Evolutionary conservation across 1,284 basidiomycete species (phyloP), one percentile per base, ranked within the genome.

Genomic region (Farysia itapuensis): DNA sequence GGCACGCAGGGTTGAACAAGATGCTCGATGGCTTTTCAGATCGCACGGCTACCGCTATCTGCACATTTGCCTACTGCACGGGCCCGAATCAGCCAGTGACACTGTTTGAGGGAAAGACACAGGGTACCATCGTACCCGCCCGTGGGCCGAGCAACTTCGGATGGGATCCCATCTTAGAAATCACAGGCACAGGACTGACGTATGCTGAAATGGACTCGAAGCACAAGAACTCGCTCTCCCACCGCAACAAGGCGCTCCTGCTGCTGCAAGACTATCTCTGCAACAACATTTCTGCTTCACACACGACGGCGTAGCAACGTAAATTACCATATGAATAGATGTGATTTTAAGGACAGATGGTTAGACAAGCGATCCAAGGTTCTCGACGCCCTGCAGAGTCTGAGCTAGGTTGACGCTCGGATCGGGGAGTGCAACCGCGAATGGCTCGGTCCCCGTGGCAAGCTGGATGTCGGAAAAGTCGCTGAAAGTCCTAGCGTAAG

Each of bases 81-180:
- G 67, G 65, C 0, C 56, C 64, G 5, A 56, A 28, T 1, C 25
- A 59, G 16, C 47, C 50, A 23, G 60, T 64, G 2, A 46, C 66
- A 39, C 77, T 97, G n/a, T 97, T 98, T 59, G 92, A 97, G 74
- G 94, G 94, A 0, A 81, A 82, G 16, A 96, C 92, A 1, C 84
- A 89, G 34, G 94, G 94, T 1, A 81, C 79, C 18, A 93, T 98
- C 41, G 95, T 98, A 0, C 84, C 85, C 19, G 83, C 93, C 0
- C 80, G 93, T 35, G 94, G 94, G 0, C 83, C 85, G 0, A 80
- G 80, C 14, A 78, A 83, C 18, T 83, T 95, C 87, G 79, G 92
- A 14, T 97, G 94, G 95, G 92, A 97, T 78, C 83, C 92, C 0
- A 80, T 90, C 5, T 95, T 98, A 73, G 84, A 94, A 77, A 72